These are phyloP conservation scores for Colletotrichum viniferum DNA, from an alignment of 2,329 filamentous ascomycete genomes.

Conservation along the genomic window DNA sequence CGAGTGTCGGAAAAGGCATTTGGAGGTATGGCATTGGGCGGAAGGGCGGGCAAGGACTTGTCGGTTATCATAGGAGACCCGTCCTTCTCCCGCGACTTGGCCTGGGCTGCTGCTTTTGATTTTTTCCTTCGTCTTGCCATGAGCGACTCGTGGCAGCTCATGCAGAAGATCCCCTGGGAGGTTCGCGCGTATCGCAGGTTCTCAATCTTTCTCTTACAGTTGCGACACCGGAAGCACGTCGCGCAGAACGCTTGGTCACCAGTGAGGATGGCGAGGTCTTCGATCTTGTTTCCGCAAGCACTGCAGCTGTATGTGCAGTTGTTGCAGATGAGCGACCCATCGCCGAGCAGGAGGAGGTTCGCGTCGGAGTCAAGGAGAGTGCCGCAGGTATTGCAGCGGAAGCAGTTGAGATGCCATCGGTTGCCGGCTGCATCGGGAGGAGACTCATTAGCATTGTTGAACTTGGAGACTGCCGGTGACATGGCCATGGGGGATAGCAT, in stretches of 20 bases:
- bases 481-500: constrained; percentile 12
- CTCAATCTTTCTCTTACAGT: constrained; percentile 98
- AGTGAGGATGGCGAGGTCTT: constrained; percentile 95
- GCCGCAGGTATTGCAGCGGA: constrained; percentile 94
- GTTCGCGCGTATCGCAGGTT: constrained; percentile 97
- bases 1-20: constrained; percentile 66
- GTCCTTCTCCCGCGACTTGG: constrained; percentile 68
- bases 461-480: constrained; percentile 21
- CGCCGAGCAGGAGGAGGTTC: constrained; percentile 93
- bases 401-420: constrained; percentile 98
- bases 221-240: constrained; percentile 94
- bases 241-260: constrained; percentile 98
- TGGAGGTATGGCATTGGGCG: constrained; percentile 71
- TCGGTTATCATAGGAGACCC: constrained; percentile 75
- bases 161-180: constrained; percentile 98
- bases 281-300: constrained; percentile 96
- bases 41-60: constrained; percentile 91
- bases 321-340: constrained; percentile 98
- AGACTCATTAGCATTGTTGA: constrained; percentile 28
- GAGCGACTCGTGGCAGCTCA: constrained; percentile 96
- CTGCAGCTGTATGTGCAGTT: constrained; percentile 99
- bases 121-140: constrained; percentile 93
- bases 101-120: constrained; percentile 69
- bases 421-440: constrained; percentile 70
- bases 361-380: constrained; percentile 98